Base-by-base conservation (phyloP, 352 stramenopile species). In the Blastocystis sp. region DNA sequence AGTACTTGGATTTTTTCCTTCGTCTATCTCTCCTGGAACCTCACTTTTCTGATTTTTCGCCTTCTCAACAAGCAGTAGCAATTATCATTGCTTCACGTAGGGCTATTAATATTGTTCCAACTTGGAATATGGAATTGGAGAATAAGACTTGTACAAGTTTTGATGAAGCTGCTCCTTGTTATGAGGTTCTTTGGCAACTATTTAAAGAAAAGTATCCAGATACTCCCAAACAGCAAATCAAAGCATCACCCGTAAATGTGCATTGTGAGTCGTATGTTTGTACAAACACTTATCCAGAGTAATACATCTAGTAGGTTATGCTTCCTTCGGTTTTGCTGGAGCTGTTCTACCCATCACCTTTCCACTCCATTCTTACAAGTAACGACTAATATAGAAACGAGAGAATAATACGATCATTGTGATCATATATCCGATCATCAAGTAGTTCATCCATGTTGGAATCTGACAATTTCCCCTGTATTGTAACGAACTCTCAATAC, bases 391-490 rank as follows among this genome's bases (percentile, higher is more conserved):
- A 66, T 69, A 86, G 75, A 86, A 86, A 16, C 39, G 49, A 11
- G 57, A 71, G 51, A 86, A 86, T 24, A 86, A 58, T 7, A 86
- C 46, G 42, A 86, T 71, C 75, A 86, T 86, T 7, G 75, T 86
- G 6, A 29, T 51, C 75, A 86, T 86, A 51, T 86, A 86, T 11
- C 12, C 75, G 66, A 86, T 86, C 49, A 86, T 27, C 2, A 71
- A 27, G 39, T 46, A 75, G 54, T 75, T 75, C 57, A 86, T 57
- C 49, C 46, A 86, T 14, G 56, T 14, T 12, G 52, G 75, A 42
- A 58, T 77, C 57, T 71, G 61, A 51, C 75, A 86, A 29, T 3
- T 57, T 12, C 75, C 61, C 21, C 61, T 75, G 73, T 21, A 77
- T 6, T 5, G 67, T 46, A 58, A 42, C 35, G 0, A 32, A 21